These are phyloP conservation scores for Triticum monococcum DNA, from an alignment of 176 grass and related monocot genomes.

Conservation along the genomic window DNA sequence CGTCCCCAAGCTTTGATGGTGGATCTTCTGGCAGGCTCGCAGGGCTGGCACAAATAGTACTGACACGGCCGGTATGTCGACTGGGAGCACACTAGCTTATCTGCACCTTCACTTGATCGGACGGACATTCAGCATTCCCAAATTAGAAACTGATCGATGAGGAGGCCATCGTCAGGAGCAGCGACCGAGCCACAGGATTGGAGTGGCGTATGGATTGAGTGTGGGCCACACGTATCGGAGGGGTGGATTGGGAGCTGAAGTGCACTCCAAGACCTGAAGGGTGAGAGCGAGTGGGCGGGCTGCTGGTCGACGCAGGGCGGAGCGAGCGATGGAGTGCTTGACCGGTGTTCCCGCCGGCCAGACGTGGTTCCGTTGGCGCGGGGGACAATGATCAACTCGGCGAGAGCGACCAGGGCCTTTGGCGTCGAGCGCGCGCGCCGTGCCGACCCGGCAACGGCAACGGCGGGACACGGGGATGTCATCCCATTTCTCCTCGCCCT, in stretches of 20 bases:
- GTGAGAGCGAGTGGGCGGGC: background rate
- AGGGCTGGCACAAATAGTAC: too few species aligned
- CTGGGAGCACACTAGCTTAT: background rate
- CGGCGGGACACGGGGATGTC: background rate
- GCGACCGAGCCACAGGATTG: too few species aligned
- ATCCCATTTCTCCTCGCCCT: background rate
- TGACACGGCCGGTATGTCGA: too few species aligned
- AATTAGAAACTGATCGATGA: too few species aligned
- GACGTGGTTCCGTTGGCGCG: background rate
- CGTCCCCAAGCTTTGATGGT: background rate
- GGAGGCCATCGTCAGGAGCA: background rate
- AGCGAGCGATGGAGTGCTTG: slow-evolving; percentile 12
- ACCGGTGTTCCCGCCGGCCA: background rate
- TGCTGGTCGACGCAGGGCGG: background rate
- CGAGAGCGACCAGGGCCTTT: background rate
- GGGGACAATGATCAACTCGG: slow-evolving; percentile 1
- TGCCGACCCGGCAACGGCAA: background rate
- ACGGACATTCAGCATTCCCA: too few species aligned
- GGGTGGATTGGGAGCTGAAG: background rate
- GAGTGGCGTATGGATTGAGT: too few species aligned
- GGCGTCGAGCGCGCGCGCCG: background rate
- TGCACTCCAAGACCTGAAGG: slow-evolving; percentile 1
- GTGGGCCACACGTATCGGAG: background rate
- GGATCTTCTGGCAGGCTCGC: background rate
- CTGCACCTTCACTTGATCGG: too few species aligned